Evolutionary conservation across 2,329 filamentous ascomycete genomes (phyloP), one percentile per base, ranked within the genome.

Genomic region (Aureobasidium sp.): DNA sequence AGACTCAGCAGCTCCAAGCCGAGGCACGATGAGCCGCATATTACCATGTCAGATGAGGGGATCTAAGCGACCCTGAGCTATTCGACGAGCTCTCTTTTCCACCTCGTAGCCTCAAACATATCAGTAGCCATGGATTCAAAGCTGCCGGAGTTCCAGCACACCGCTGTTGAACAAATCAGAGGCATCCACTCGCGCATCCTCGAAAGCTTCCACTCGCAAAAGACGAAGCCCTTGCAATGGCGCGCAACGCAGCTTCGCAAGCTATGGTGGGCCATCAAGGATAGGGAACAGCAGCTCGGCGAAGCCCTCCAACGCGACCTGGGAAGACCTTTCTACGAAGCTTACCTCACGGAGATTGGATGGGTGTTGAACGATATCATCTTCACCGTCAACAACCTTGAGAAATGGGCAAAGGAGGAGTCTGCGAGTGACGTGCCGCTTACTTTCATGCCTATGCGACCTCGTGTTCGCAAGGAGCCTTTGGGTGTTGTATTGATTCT

Each of bases 221-320:
- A 91, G 81, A 98, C 95, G 50, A 94, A 94, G 76, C 87, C 93
- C 64, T 77, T 98, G 67, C 87, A 93, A 74, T 98, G 92, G 82
- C 90, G 96, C 69, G 84, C 95, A 69, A 85, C 89, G 64, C 96
- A 98, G 85, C 89, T 99, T 68, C 92, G 95, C 72, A 95, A 94
- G 86, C 90, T 98, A 65, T 98, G 97, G 84, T 98, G 96, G 96
- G 94, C 84, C 10, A 79, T 98, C 71, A 90, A 90, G 70, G 95
- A 98, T 83, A 91, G 93, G 77, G 86, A 90, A 65, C 83, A 89
- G 53, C 87, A 91, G 71, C 85, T 98, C 68, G 76, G 89, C 70
- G 92, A 93, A 77, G 94, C 95, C 27, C 88, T 94, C 76, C 85
- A 88, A 76, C 85, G 87, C 72, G 96, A 99, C 76, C 82, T 98